These are phyloP conservation scores for Yamadazyma blattariae DNA, from an alignment of 1,139 yeast genomes.

Conservation along the genomic window DNA sequence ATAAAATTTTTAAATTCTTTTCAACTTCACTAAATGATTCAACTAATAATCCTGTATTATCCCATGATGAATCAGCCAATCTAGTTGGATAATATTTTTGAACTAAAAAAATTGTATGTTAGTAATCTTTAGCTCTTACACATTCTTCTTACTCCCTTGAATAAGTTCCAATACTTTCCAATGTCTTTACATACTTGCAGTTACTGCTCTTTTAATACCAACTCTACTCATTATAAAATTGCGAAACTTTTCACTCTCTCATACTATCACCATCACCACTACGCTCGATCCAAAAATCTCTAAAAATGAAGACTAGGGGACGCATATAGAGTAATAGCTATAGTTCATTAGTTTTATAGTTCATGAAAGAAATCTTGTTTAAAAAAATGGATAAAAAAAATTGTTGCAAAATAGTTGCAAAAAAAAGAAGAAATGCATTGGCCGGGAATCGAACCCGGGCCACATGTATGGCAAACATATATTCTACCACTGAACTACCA, in stretches of 20 bases:
- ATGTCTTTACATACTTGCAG: slow-evolving; percentile 6
- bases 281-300: no score
- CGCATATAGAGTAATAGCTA: no score
- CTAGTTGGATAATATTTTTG: slow-evolving; percentile 70
- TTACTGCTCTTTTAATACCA: slow-evolving; percentile 7
- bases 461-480: slow-evolving; percentile 5
- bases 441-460: slow-evolving; percentile 8
- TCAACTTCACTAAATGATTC: slow-evolving; percentile 45
- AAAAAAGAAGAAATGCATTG: slow-evolving; percentile 4
- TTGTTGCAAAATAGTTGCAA: no score
- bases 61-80: slow-evolving; percentile 88
- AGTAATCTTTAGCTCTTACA: slow-evolving; percentile 5
- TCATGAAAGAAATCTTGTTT: no score
- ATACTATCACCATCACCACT: no score
- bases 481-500: slow-evolving; percentile 6
- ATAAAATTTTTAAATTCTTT: slow-evolving; percentile 47
- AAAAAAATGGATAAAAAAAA: no score
- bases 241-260: not conserved
- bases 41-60: slow-evolving; percentile 84
- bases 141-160: not conserved
- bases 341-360: no score
- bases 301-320: no score
- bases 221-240: slow-evolving; percentile 9
- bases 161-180: not conserved
- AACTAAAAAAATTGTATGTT: slow-evolving; percentile 28